Evolutionary conservation across 169 alveolate species (phyloP), one percentile per base, ranked within the genome.

Genomic region (Theileria sp.): DNA sequence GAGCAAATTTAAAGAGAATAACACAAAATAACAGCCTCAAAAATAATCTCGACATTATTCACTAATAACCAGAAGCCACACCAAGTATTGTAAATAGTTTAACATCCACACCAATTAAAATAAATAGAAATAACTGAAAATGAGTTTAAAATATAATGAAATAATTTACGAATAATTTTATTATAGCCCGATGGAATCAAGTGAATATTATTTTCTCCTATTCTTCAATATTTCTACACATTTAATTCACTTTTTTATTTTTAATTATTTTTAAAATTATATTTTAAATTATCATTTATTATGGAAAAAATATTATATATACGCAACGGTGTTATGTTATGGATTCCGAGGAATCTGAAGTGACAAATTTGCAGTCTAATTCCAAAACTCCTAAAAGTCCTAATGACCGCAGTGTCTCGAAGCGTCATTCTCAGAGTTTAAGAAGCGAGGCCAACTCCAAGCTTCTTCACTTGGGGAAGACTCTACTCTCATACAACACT

Each of bases 381-480:
- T 13, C 54, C 54, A 44, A 44, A 44, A 44, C 54, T 44, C 54
- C 54, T 44, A 44, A 3, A 4, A 44, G 17, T 13, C 17, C 1
- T 44, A 13, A 9, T 9, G 49, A 28, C 3, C 12, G 17, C 13
- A 8, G 79, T 58, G n/a, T 23, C 17, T 71, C 79, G 1, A 71
- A 71, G 36, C 28, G 34, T 23, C 28, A n/a, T 26, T 70, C 77
- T 66, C 60, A 85, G 54, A 77, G 54, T 70, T 32, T 84, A 50
- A 84, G 32, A 25, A 60, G 51, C 1, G 34, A 64, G 21, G 23
- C 69, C 12, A 38, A n/a, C 69, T 12, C 77, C n/a, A 70, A 79
- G 61, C 83, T 84, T 3, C 36, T 84, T 6, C 90, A 84, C 72
- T 77, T 77, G 8, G 79, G 68, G 23, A 84, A 84, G 62, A 72